Percentiles rank a stretch among this genome's conserved stretches.
phyloP scores from a whole-genome alignment of 345 rosid genomes.

The Salix arbutifolia region DNA sequence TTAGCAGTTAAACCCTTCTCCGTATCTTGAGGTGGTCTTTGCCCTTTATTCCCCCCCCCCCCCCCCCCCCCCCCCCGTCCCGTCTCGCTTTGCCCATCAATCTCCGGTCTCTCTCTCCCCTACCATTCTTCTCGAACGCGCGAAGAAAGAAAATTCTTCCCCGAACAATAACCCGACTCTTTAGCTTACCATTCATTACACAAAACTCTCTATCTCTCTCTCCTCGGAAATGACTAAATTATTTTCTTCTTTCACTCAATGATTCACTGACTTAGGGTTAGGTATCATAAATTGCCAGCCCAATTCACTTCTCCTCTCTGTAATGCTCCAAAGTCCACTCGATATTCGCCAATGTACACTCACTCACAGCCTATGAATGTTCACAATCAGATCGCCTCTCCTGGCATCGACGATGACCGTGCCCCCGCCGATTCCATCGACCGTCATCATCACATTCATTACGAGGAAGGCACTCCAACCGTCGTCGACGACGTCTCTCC shows the following conservation, averaged over 20 bases:
- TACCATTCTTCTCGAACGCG: neutral
- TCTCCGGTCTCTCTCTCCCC: constrained; percentile 3
- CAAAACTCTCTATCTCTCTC: neutral
- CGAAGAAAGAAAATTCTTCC: neutral
- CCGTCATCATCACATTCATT: constrained; percentile 31
- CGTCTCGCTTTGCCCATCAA: constrained; percentile 2
- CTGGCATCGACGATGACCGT: constrained; percentile 35
- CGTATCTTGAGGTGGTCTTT: neutral
- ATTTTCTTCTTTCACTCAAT: neutral
- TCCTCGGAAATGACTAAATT: neutral
- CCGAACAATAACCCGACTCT: neutral
- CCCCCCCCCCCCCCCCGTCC: neutral
- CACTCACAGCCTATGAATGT: constrained; percentile 53
- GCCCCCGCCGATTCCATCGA: constrained; percentile 42
- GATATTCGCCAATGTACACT: constrained; percentile 47
- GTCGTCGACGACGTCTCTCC: constrained; percentile 51
- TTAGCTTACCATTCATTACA: neutral
- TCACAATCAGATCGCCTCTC: constrained; percentile 37
- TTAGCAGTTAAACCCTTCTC: neutral
- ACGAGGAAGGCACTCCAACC: constrained; percentile 40
- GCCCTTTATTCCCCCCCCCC: no score
- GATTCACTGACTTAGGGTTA: constrained; percentile 13
- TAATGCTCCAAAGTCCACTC: constrained; percentile 31
- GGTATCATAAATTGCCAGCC: constrained; percentile 13
- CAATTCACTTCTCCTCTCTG: neutral